These are phyloP conservation scores for Aspergillus affinis DNA, from an alignment of 495 filamentous ascomycete species.

Conservation along the genomic window DNA sequence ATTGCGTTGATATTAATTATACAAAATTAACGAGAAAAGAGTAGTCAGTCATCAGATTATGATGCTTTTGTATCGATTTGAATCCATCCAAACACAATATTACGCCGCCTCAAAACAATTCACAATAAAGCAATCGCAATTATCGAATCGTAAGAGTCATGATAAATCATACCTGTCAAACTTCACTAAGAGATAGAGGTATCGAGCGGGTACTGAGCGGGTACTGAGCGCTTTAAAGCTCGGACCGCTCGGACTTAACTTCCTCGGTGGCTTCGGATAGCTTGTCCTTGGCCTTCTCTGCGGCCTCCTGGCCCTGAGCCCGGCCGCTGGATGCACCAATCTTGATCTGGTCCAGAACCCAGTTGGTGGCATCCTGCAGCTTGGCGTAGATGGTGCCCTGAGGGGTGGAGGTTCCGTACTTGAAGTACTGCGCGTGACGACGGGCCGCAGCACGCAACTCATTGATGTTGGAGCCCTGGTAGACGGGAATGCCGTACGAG, in stretches of 20 bases:
- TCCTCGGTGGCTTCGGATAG: conserved; percentile 28
- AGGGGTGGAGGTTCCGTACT: conserved; percentile 70
- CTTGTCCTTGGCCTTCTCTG: conserved; percentile 43
- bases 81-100: not conserved
- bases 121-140: not conserved
- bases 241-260: conserved; percentile 33
- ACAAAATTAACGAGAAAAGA: not conserved
- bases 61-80: not conserved
- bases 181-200: not conserved
- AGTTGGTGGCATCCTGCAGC: conserved; percentile 57
- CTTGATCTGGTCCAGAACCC: conserved; percentile 60
- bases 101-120: not conserved
- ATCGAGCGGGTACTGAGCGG: not conserved
- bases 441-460: conserved; percentile 66
- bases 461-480: conserved; percentile 67
- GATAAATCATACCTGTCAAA: conserved; percentile 2
- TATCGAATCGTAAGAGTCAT: conserved; percentile 1
- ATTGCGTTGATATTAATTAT: not conserved
- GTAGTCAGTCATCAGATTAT: not conserved
- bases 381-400: conserved; percentile 64
- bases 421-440: conserved; percentile 72
- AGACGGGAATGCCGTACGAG: conserved; percentile 72
- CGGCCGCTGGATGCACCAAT: conserved; percentile 64
- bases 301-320: conserved; percentile 54
- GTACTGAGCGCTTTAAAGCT: conserved; percentile 20